Evolutionary conservation across 2,329 filamentous ascomycete species (phyloP).

Genomic region (Talaromyces sp.): DNA sequence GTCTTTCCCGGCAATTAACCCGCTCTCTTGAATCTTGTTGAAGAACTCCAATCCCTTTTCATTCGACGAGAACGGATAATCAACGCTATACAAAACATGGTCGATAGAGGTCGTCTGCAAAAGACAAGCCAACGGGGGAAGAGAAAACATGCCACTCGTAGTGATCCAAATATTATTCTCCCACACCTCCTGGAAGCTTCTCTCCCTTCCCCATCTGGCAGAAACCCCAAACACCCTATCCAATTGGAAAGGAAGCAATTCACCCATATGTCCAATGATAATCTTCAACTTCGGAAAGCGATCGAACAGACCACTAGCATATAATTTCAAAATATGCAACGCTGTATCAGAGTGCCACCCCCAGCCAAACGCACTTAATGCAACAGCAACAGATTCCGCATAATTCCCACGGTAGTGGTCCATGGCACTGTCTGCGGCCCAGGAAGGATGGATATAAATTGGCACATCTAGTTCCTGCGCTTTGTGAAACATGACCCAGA

Average conservation of each 20-base stretch:
- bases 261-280: constrained; percentile 5
- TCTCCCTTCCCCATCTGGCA: not conserved
- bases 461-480: constrained; percentile 53
- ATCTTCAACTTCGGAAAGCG: constrained; percentile 57
- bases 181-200: not conserved
- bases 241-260: constrained; percentile 3
- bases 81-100: not conserved
- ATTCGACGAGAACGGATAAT: constrained; percentile 1
- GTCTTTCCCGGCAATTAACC: not conserved
- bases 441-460: constrained; percentile 56
- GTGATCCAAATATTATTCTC: constrained; percentile 1
- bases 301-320: constrained; percentile 59
- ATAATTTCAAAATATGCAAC: constrained; percentile 47
- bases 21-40: not conserved
- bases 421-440: constrained; percentile 35
- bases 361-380: constrained; percentile 30
- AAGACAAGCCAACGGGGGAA: constrained; percentile 1
- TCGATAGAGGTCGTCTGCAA: not conserved
- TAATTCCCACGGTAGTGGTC: constrained; percentile 43
- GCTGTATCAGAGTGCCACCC: constrained; percentile 44
- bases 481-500: constrained; percentile 47
- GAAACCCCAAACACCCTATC: not conserved
- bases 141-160: constrained; percentile 3
- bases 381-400: constrained; percentile 16
- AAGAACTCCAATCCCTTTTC: not conserved